phyloP scores from a whole-genome alignment of 805 yeast genomes.

The Ogataea allantospora region DNA sequence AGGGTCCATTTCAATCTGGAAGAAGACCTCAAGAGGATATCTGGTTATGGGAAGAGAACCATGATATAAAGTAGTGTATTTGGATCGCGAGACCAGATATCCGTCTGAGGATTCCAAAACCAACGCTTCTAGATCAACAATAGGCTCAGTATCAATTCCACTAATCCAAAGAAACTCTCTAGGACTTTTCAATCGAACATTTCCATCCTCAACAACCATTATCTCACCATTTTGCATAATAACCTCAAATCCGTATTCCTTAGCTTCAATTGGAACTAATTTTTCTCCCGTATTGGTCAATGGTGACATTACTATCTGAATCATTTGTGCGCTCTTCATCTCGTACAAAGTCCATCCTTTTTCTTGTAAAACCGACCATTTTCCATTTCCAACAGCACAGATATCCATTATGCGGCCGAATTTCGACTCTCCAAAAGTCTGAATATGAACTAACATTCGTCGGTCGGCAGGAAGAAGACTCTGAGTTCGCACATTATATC shows the following conservation, averaged over 20 bases:
- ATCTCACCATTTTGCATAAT: slow-evolving; percentile 22
- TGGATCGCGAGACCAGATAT: background rate
- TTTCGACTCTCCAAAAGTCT: slow-evolving; percentile 17
- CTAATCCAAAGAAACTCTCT: background rate
- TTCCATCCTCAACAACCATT: slow-evolving; percentile 18
- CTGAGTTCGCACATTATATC: slow-evolving; percentile 12
- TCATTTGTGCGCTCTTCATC: slow-evolving; percentile 8
- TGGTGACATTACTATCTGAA: slow-evolving; percentile 27
- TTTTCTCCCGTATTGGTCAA: slow-evolving; percentile 20
- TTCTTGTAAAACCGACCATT: slow-evolving; percentile 29
- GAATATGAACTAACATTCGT: slow-evolving; percentile 8
- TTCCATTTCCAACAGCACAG: slow-evolving; percentile 5
- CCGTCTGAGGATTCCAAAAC: slow-evolving; percentile 6
- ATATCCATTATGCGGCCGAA: slow-evolving; percentile 25
- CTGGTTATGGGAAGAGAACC: slow-evolving; percentile 3
- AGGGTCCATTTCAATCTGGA: slow-evolving; percentile 6
- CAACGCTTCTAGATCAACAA: slow-evolving; percentile 4
- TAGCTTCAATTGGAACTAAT: slow-evolving; percentile 1
- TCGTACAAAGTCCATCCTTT: slow-evolving; percentile 32
- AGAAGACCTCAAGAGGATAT: slow-evolving; percentile 12
- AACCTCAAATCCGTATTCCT: slow-evolving; percentile 18
- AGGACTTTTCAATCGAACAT: slow-evolving; percentile 6
- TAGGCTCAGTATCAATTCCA: slow-evolving; percentile 1
- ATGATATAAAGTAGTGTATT: slow-evolving; percentile 10
- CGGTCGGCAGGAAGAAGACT: slow-evolving; percentile 14